A percentile compares a stretch with the other conserved stretches of the same genome.
phyloP scores from a whole-genome alignment of 257 asterid species.

The Nicotiana attenuata region DNA sequence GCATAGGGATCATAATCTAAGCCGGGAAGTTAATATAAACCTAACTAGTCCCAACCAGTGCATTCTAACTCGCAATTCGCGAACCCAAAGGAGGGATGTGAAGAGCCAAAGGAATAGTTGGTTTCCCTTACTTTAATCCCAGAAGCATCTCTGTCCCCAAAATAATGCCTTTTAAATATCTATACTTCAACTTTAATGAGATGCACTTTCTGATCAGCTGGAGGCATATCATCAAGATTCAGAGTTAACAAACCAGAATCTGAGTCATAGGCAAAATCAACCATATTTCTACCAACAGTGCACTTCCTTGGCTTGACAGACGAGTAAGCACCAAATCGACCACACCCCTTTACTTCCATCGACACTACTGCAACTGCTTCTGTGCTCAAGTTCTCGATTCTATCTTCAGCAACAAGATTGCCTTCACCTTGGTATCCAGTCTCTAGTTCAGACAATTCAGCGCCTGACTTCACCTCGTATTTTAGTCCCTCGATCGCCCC shows the following conservation, averaged over 20 bases:
- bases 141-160: no score
- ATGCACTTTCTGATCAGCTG: slow-evolving; percentile 43
- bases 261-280: slow-evolving; percentile 43
- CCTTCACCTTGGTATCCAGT: slow-evolving; percentile 22
- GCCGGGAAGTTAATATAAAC: no score
- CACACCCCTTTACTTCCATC: slow-evolving; percentile 64
- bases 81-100: no score
- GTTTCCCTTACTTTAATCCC: no score
- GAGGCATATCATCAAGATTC: slow-evolving; percentile 58
- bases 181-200: slow-evolving; percentile 51
- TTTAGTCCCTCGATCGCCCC: slow-evolving; percentile 66
- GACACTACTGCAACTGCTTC: slow-evolving; percentile 39
- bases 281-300: slow-evolving; percentile 27
- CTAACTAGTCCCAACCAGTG: no score
- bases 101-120: no score
- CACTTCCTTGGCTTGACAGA: slow-evolving; percentile 52
- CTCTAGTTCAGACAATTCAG: slow-evolving; percentile 26
- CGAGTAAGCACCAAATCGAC: slow-evolving; percentile 69
- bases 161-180: not conserved
- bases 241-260: slow-evolving; percentile 56
- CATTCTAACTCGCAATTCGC: no score
- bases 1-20: not conserved
- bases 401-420: slow-evolving; percentile 13
- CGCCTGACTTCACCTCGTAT: slow-evolving; percentile 36
- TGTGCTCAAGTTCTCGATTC: slow-evolving; percentile 27